Percentiles rank a stretch among this genome's conserved stretches.
Evolutionary conservation across 176 grass and related monocot species (phyloP).

Genomic region (Carex parvula): DNA sequence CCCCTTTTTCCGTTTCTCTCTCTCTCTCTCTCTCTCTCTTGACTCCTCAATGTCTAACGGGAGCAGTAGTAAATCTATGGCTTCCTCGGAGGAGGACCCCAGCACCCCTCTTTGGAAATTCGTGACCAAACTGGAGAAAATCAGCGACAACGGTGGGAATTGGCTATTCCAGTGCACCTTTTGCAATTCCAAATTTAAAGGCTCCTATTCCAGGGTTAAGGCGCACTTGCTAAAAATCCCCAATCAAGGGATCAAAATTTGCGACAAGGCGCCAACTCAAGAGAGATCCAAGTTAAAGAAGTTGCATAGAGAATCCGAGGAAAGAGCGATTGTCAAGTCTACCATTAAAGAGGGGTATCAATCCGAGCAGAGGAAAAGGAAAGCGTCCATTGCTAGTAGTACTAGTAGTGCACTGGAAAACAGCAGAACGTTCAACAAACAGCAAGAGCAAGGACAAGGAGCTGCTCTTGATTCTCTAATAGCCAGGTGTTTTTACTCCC

Average conservation of each 20-base stretch:
- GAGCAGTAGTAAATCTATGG: neutral
- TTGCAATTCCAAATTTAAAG: neutral
- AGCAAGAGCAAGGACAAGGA: neutral
- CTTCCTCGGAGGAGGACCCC: neutral
- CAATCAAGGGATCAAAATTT: conserved; percentile 16
- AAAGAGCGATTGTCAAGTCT: neutral
- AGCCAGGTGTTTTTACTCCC: neutral
- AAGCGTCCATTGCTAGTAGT: neutral
- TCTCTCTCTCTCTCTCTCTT: too few relatives aligned
- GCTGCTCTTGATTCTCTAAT: neutral
- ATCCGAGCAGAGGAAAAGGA: neutral
- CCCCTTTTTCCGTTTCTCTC: neutral
- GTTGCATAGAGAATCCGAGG: neutral
- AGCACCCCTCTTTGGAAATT: conserved; percentile 16
- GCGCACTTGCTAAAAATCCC: neutral
- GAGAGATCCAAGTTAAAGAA: neutral
- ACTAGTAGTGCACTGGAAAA: neutral
- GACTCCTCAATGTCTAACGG: neutral
- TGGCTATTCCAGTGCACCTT: conserved; percentile 1
- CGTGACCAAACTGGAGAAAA: neutral
- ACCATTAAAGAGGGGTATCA: neutral
- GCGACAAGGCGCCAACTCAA: neutral
- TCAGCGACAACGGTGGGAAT: conserved; percentile 8
- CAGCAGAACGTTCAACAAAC: neutral
- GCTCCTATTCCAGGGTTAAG: conserved; percentile 15